Base-by-base conservation (phyloP, 2,329 filamentous ascomycete genomes). In the Seiridium unicorne region DNA sequence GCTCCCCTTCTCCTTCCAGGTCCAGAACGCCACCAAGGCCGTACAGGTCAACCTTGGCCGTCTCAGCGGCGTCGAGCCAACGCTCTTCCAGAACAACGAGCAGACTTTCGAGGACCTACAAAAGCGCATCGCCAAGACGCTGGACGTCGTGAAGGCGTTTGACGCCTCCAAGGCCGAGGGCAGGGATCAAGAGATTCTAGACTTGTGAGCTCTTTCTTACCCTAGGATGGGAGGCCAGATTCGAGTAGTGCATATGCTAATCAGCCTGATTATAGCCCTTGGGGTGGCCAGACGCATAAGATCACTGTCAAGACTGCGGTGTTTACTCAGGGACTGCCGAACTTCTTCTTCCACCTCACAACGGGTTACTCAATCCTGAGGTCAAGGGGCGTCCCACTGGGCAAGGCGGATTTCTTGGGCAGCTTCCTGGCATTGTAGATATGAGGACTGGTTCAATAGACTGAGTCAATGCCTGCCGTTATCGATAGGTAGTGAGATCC, bases 291-390 rank as follows among this genome's bases (percentile, higher is more conserved):
- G 44, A 58, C 34, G 9, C 55, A 51, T 18, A 58, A 58, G 36
- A 44, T 49, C 35, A 51, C 34, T 5, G 36, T 42, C 32, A 49
- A 49, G 32, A 36, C 44, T 26, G 44, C 42, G 2, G 26, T 58
- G 11, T 32, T 58, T 7, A 49, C 35, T 9, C 44, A 58, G 9
- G 55, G 55, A 10, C 26, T 58, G 36, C 55, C 55, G 31, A 58
- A 58, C 55, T 58, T 58, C 46, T 88, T 79, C 75, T 90, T 89
- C 72, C 87, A 89, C 68, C 65, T 83, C 11, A 77, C 72, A 2
- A 85, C 79, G 32, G 79, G 83, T 4, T 89, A 89, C 73, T 76
- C 73, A n/a, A 83, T 90, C 56, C 66, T 89, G 70, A 77, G 87
- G 63, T 81, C 79, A 65, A 78, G 84, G 73, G 87, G 86, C 1